Evolutionary conservation across 352 stramenopile genomes (phyloP), one percentile per base, ranked within the genome.

Genomic region (Pelagophyceae sp.): DNA sequence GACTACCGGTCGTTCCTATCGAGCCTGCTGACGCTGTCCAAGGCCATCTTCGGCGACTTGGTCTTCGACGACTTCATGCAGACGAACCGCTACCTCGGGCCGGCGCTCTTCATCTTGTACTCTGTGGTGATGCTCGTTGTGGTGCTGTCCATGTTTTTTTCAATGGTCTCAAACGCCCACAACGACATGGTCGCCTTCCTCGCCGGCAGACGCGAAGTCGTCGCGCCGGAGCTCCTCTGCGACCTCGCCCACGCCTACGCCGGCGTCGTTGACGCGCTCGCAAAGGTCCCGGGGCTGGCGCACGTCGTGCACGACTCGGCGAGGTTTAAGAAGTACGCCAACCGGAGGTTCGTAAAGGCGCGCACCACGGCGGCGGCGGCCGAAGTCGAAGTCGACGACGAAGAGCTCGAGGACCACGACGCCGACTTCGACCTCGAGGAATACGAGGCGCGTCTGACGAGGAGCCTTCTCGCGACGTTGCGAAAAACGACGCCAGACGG

Each of bases 71-170:
- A 71, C 11, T 31, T 71, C 61, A 1, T 38, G 3, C 15, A 3
- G 61, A 29, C 25, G 3, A 40, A 71, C 61, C 29, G 33, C 61
- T 40, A 27, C 61, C 17, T 71, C 15, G 54, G 54, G 15, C 54
- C 54, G 54, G 5, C 29, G 3, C 29, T 40, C 15, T 29, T 71
- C 61, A 38, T 71, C 61, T 37, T 31, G n/a, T 71, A 33, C 61
- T 6, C 15, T 1, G 29, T 38, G 3, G 6, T 37, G 3, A 40
- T 71, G 15, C 38, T 38, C n/a, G 1, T 71, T 31, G 38, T 71
- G 11, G 25, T 71, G 3, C 33, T 71, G 3, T 71, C 61, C 61
- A 71, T 71, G 61, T 71, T 71, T 31, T 71, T 71, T 31, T 37
- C 61, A 27, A 71, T 71, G 61, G 61, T 71, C 3, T 6, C 15